Percentiles rank a stretch among this genome's conserved stretches.
phyloP scores from a whole-genome alignment of 1,284 basidiomycete genomes.

The Salmacisia buchloeana region DNA sequence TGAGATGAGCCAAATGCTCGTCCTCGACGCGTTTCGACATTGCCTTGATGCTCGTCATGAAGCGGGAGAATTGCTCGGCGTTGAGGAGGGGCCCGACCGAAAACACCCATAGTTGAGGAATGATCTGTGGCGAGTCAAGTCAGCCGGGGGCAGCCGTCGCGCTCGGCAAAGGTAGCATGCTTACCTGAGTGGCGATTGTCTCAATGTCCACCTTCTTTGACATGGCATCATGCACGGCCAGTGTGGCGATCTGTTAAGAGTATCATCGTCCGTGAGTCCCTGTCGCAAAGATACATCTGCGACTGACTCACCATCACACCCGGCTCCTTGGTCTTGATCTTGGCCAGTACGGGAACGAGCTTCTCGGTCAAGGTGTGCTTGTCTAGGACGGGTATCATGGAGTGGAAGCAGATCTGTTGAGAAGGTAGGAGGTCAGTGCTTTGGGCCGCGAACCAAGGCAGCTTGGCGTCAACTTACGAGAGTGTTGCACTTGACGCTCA shows the following conservation, averaged over 20 bases:
- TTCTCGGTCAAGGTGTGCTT: constrained; percentile 85
- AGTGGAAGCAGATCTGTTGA: constrained; percentile 65
- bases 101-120: constrained; percentile 47
- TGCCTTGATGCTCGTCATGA: constrained; percentile 51
- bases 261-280: not conserved
- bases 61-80: constrained; percentile 73
- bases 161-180: constrained; percentile 84
- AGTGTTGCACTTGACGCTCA: constrained; percentile 73
- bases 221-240: constrained; percentile 94
- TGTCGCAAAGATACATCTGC: not conserved
- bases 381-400: constrained; percentile 90
- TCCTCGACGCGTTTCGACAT: constrained; percentile 71
- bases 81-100: constrained; percentile 60
- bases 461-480: constrained; percentile 52
- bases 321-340: constrained; percentile 78
- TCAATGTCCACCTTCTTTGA: constrained; percentile 89
- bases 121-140: constrained; percentile 18
- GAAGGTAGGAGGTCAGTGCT: not conserved
- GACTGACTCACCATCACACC: constrained; percentile 47
- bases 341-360: constrained; percentile 83
- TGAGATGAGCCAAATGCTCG: constrained; percentile 56
- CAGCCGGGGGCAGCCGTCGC: not conserved
- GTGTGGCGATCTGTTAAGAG: constrained; percentile 60
- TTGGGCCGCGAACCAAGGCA: not conserved
- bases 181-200: constrained; percentile 70